phyloP scores from a whole-genome alignment of 2,329 filamentous ascomycete species.

The Cladophialophora carrionii region DNA sequence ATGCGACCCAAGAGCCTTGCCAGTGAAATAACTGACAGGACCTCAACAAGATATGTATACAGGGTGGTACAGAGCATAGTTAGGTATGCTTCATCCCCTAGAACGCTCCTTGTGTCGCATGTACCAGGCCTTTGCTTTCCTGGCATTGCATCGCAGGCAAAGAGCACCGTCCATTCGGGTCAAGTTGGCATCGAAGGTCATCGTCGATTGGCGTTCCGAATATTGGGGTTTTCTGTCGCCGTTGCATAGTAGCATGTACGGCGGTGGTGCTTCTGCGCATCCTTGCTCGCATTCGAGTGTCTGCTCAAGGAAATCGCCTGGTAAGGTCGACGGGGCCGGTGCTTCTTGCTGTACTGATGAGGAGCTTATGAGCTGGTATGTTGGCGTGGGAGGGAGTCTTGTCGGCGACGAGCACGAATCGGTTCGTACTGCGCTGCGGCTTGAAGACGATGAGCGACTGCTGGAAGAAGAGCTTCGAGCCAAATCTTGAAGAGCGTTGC shows the following conservation, averaged over 20 bases:
- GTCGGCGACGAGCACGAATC: not conserved
- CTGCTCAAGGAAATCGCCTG: conserved; percentile 11
- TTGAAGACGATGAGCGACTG: not conserved
- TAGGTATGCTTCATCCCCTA: not conserved
- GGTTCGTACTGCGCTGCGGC: not conserved
- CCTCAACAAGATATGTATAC: not conserved
- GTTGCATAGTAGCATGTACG: conserved; percentile 21
- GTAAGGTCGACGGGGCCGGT: not conserved
- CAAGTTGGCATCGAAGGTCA: not conserved
- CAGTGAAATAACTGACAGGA: not conserved
- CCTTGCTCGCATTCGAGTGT: conserved; percentile 7
- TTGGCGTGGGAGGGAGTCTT: not conserved
- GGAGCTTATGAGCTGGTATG: not conserved
- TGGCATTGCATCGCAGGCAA: conserved; percentile 20
- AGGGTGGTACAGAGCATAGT: not conserved
- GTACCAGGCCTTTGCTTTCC: conserved; percentile 26
- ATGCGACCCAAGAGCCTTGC: not conserved
- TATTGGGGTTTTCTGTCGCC: conserved; percentile 23
- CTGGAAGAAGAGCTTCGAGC: not conserved
- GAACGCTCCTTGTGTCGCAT: conserved; percentile 8
- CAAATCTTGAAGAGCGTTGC: conserved; percentile 3
- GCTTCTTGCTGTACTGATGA: not conserved
- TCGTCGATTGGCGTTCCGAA: conserved; percentile 9
- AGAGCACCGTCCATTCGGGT: conserved; percentile 17
- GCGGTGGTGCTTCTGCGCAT: conserved; percentile 22